A percentile compares a stretch with the other conserved stretches of the same genome.
These are phyloP conservation scores for Ajuga reptans DNA, from an alignment of 305 asterid genomes.

Conservation along the genomic window DNA sequence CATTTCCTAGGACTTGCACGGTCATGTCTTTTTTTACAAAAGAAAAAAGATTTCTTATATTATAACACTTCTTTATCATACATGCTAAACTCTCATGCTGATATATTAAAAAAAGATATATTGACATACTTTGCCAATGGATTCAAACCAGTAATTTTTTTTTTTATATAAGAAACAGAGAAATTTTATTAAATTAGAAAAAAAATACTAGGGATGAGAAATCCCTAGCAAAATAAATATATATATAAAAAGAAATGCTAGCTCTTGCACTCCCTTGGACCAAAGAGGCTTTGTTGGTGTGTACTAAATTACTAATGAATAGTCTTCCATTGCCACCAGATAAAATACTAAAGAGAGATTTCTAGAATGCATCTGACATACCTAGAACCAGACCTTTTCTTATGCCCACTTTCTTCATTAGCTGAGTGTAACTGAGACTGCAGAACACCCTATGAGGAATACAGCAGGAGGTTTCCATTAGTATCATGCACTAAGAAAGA, in stretches of 20 bases:
- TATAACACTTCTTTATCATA: not conserved
- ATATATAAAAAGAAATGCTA: not conserved
- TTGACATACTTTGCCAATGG: not conserved
- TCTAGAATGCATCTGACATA: not conserved
- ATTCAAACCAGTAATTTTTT: not conserved
- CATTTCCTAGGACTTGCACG: not conserved
- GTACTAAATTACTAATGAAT: not conserved
- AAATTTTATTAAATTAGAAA: too few relatives aligned
- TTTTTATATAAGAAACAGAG: too few relatives aligned
- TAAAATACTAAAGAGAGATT: not conserved
- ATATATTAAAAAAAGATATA: not conserved
- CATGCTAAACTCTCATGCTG: not conserved
- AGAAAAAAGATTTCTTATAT: not conserved
- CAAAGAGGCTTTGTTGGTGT: not conserved
- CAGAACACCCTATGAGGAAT: constrained; percentile 58
- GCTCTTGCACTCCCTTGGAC: not conserved
- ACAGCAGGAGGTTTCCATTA: constrained; percentile 18
- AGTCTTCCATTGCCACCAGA: not conserved
- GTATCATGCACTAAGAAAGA: constrained; percentile 3
- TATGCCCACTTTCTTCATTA: constrained; percentile 77
- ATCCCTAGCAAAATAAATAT: too few relatives aligned
- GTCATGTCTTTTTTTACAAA: not conserved
- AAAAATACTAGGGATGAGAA: too few relatives aligned
- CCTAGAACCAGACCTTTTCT: constrained; percentile 47
- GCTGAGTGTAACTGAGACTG: constrained; percentile 78